Base-by-base conservation (phyloP, 2,329 filamentous ascomycete species). In the Exutisphaerella laricina region DNA sequence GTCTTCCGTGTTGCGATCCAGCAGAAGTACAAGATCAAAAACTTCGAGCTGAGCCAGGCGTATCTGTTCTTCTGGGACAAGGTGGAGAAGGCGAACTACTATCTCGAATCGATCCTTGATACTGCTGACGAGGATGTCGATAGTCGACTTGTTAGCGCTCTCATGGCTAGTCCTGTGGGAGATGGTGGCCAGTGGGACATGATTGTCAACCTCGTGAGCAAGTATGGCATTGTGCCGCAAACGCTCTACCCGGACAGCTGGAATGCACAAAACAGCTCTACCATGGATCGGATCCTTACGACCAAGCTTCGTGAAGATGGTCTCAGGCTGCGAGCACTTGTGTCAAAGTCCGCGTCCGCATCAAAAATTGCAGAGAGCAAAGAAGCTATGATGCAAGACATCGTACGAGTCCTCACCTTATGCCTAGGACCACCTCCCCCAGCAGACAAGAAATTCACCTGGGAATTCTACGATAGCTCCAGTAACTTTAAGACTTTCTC, bases 181-280 rank as follows among this genome's bases (percentile, higher is more conserved):
- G 88, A 94, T 60, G 88, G 88, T 20, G 88, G 88, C 0, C 87
- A 94, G 94, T 86, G 86, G 94, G 87, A 82, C 87, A 94, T 94
- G 87, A 83, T 88, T 2, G 84, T 80, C 52, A 94, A 94, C 58
- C 70, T 94, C 7, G 85, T 94, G 4, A 68, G 78, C 32, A 94
- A 94, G 68, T 94, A 94, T 59, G 88, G 88, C 20, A 76, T 94
- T 12, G 66, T 92, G 0, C 88, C 88, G 3, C 85, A 94, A 61
- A 68, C 72, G 0, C 66, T 94, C 2, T 94, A 92, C 60, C 88
- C 88, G 0, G 88, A 94, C 62, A 80, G 76, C 41, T 90, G 77
- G 73, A 90, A 86, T 61, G 85, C 88, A 3, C 76, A 76, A 70
- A 80, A 81, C 56, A 86, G 83, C 18, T 65, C 72, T 1, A 72